These are phyloP conservation scores for Malus sylvestris DNA, from an alignment of 306 rosid species.

Conservation along the genomic window DNA sequence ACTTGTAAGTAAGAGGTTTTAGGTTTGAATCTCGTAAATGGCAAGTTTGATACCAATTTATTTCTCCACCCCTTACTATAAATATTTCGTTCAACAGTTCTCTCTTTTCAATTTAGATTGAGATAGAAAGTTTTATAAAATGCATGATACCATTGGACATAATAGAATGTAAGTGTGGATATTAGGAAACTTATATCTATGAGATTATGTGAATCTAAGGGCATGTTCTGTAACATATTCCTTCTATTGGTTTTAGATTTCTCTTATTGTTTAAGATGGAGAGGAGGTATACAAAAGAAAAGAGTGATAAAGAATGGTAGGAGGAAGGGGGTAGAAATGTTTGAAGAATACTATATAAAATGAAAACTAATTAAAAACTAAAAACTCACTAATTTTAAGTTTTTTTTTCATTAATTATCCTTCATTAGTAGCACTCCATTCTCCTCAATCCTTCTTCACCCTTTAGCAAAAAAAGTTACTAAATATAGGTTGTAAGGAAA, in stretches of 20 bases:
- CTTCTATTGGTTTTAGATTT: not conserved
- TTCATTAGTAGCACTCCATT: no score
- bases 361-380: not conserved
- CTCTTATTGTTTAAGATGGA: not conserved
- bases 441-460: not conserved
- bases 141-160: not conserved
- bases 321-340: not conserved
- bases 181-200: not conserved
- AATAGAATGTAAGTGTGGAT: not conserved
- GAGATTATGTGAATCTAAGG: not conserved
- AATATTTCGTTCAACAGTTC: no score
- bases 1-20: not conserved
- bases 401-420: not conserved
- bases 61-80: no score
- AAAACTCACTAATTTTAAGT: not conserved
- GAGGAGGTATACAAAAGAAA: not conserved
- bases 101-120: not conserved
- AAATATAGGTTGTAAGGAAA: not conserved
- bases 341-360: not conserved
- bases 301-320: not conserved
- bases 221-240: not conserved
- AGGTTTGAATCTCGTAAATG: accelerated
- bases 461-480: not conserved
- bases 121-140: not conserved
- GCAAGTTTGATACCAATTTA: no score